Base-by-base conservation (phyloP, 768 basidiomycete species). In the Phanerodontia chrysosporium region DNA sequence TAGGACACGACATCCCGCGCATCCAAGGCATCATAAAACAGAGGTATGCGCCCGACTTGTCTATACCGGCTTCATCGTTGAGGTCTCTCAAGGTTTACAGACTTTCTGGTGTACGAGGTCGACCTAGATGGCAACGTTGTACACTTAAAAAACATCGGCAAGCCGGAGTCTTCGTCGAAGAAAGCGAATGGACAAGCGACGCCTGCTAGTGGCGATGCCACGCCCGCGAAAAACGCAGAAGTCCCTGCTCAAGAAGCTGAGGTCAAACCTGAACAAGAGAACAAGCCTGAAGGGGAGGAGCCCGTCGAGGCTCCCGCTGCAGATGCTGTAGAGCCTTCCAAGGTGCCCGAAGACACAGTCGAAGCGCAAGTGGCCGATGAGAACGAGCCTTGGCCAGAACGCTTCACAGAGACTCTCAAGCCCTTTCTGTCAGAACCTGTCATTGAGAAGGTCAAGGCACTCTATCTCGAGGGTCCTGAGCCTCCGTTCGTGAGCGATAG, bases 11-110 rank as follows among this genome's bases (percentile, higher is more conserved):
- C 59, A 81, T 89, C 24, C 80, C 86, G 3, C 83, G 83, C 67
- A 85, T 98, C 63, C 82, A 87, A 53, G 96, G 92, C 4, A 96
- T 98, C 67, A 98, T 98, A 72, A 98, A 98, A 74, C 96, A 98
- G 75, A 81, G 96, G 95, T 94, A 58, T 61, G 81, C 68, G 13
- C 21, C 32, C 44, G 29, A 58, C 30, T 18, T 29, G 25, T 30
- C 49, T 35, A 22, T 28, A 48, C 22, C 18, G 12, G n/a, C 32
- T 51, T n/a, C 21, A 58, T 32, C 18, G 46, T 52, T 25, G 30
- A 55, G 56, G 58, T 63, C 35, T 39, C 57, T 45, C 49, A 24
- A 97, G 95, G 67, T 98, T 98, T 72, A 96, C 96, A 42, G 97
- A 99, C 73, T 99, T 99, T 70, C 66, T 98, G 66, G 97, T 99